Evolutionary conservation across 352 stramenopile genomes (phyloP).

Genomic region (Pythium myriotylum): DNA sequence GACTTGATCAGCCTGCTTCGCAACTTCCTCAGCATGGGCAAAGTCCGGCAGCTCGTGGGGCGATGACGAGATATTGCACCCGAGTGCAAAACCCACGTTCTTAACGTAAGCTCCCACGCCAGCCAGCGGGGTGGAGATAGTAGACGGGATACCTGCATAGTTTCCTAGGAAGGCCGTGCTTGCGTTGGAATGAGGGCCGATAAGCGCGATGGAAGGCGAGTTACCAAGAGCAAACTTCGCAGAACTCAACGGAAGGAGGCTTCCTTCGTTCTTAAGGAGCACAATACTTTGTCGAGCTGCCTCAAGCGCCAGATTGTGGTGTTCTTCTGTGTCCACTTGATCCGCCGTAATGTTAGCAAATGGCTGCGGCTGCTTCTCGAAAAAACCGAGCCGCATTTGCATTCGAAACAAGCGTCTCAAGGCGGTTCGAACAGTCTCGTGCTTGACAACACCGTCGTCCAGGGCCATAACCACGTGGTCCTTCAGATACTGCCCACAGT

Average conservation of each 20-base stretch:
- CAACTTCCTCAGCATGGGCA: slow-evolving; percentile 43
- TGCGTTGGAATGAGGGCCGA: slow-evolving; percentile 80
- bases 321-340: slow-evolving; percentile 51
- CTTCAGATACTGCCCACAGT: slow-evolving; percentile 78
- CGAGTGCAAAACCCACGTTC: slow-evolving; percentile 42
- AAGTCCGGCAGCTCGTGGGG: slow-evolving; percentile 44
- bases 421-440: slow-evolving; percentile 59
- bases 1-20: slow-evolving; percentile 39
- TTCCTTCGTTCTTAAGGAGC: slow-evolving; percentile 88
- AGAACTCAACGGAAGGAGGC: slow-evolving; percentile 54
- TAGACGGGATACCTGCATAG: slow-evolving; percentile 67
- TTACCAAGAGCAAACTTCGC: slow-evolving; percentile 21
- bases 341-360: slow-evolving; percentile 56
- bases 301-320: slow-evolving; percentile 63
- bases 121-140: slow-evolving; percentile 65
- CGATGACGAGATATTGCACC: slow-evolving; percentile 60
- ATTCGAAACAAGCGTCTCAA: slow-evolving; percentile 83
- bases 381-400: slow-evolving; percentile 89
- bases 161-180: slow-evolving; percentile 64
- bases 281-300: slow-evolving; percentile 80
- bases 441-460: slow-evolving; percentile 58
- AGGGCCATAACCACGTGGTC: slow-evolving; percentile 69
- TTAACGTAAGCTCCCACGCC: slow-evolving; percentile 36
- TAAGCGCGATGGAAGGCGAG: slow-evolving; percentile 51
- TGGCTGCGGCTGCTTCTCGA: slow-evolving; percentile 75